Evolutionary conservation across 2,329 filamentous ascomycete genomes (phyloP), one percentile per base, ranked within the genome.

Genomic region (Hysterium pulicare): DNA sequence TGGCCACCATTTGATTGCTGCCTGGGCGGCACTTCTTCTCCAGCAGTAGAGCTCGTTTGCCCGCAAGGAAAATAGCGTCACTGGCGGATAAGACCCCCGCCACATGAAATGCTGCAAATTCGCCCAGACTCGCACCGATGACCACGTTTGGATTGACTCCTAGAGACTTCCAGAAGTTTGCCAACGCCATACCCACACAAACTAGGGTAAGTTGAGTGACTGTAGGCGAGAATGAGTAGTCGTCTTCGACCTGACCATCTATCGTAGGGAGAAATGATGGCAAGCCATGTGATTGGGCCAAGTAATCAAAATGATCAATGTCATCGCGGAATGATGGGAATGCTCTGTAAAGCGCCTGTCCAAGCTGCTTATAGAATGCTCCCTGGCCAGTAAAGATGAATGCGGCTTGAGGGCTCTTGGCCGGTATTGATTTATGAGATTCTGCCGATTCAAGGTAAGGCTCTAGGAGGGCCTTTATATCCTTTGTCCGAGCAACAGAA

Each of bases 131-230:
- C 39, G 60, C 55, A 6, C 60, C 58, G 4, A 57, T 40, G 2
- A 59, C 51, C 1, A 36, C 28, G 17, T 24, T 11, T 2, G 57
- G 55, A 8, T 26, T 28, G 2, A 58, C 35, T 3, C 53, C 53
- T 13, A 32, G 42, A 3, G 45, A 47, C 2, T 5, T 21, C 55
- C 53, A 57, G 3, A 45, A 38, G 2, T 36, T 37, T 2, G 41
- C 33, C 4, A 59, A 37, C 0, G 54, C 57, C 20, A 77, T 71
- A 47, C 76, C 58, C 1, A 70, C 43, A 37, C 57, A 66, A 2
- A 66, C 57, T 2, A 64, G 48, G 2, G 66, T 70, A 2, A 75
- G 55, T 41, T 76, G 72, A 5, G 52, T 52, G 9, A 48, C n/a
- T 9, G 49, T 31, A 2, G 51, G 39, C 8, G 43, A 41, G 33